A percentile compares a stretch with the other conserved stretches of the same genome.
These are phyloP conservation scores for Saccharomycopsis guyanensis DNA, from an alignment of 805 yeast species.

Conservation along the genomic window DNA sequence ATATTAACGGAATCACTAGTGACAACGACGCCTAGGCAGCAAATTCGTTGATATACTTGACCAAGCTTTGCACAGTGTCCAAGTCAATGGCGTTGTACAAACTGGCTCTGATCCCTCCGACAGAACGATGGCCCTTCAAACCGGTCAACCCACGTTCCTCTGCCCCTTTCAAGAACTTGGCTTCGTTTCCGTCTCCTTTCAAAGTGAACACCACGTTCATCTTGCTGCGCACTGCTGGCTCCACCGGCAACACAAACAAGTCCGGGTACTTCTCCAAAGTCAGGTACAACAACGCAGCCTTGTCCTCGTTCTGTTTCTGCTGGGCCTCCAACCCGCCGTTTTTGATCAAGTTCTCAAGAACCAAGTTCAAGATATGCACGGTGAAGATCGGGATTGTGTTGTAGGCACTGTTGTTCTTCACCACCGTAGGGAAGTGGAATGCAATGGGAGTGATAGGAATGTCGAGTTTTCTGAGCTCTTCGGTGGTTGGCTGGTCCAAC, in stretches of 20 bases:
- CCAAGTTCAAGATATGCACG: conserved; percentile 76
- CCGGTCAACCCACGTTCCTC: conserved; percentile 56
- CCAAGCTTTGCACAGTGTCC: conserved; percentile 50
- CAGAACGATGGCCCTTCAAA: conserved; percentile 92
- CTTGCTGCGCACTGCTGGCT: conserved; percentile 56
- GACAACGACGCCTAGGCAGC: conserved; percentile 32
- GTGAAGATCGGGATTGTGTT: conserved; percentile 95
- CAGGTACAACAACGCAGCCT: conserved; percentile 57
- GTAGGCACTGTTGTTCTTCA: conserved; percentile 84
- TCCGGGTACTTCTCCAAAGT: conserved; percentile 61
- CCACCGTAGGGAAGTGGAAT: conserved; percentile 77
- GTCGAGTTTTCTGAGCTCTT: conserved; percentile 46
- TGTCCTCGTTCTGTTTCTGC: conserved; percentile 46
- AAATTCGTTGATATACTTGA: conserved; percentile 51
- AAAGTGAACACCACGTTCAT: conserved; percentile 94
- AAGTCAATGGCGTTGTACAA: conserved; percentile 79
- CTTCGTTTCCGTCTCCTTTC: conserved; percentile 54
- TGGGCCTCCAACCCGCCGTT: conserved; percentile 70
- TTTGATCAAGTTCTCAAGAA: conserved; percentile 51
- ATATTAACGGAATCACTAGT: conserved; percentile 35
- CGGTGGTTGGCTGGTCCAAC: conserved; percentile 59
- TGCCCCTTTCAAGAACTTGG: conserved; percentile 64
- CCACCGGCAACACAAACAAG: conserved; percentile 62
- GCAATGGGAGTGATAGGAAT: conserved; percentile 88
- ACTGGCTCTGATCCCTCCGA: conserved; percentile 94